Conservation (phyloP, 306 rosid species). For the Lathyrus aphaca region DNA sequence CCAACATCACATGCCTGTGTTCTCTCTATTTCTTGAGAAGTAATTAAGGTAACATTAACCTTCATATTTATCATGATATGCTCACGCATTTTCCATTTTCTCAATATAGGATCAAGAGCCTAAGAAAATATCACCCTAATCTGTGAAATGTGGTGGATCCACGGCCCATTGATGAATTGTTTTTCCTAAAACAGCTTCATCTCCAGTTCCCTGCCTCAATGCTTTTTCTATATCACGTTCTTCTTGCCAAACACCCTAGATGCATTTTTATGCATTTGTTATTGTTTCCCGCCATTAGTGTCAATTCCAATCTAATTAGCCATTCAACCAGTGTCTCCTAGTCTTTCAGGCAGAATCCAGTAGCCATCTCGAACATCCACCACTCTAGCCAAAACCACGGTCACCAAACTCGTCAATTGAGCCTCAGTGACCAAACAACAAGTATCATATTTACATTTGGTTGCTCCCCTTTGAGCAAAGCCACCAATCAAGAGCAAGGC, state of each 20-base stretch:
- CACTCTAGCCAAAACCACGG: constrained; percentile 2
- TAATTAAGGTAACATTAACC: background rate
- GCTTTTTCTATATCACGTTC: background rate
- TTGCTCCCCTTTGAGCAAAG: background rate
- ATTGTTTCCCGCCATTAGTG: background rate
- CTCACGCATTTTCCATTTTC: background rate
- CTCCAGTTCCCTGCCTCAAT: background rate
- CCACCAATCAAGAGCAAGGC: background rate
- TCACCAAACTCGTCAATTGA: background rate
- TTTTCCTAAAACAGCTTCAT: background rate
- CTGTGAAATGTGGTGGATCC: background rate
- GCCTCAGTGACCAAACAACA: background rate
- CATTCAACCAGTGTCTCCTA: background rate
- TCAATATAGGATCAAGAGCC: constrained; percentile 8
- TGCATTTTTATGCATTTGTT: background rate
- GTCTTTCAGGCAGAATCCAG: background rate
- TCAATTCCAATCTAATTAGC: background rate
- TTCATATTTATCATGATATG: background rate
- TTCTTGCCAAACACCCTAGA: background rate
- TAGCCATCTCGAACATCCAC: background rate
- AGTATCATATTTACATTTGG: background rate
- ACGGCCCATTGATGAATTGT: background rate
- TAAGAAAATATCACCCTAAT: background rate
- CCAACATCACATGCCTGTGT: background rate
- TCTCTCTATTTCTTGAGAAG: background rate